phyloP scores from a whole-genome alignment of 169 alveolate species.

The Plasmodium relictum region DNA sequence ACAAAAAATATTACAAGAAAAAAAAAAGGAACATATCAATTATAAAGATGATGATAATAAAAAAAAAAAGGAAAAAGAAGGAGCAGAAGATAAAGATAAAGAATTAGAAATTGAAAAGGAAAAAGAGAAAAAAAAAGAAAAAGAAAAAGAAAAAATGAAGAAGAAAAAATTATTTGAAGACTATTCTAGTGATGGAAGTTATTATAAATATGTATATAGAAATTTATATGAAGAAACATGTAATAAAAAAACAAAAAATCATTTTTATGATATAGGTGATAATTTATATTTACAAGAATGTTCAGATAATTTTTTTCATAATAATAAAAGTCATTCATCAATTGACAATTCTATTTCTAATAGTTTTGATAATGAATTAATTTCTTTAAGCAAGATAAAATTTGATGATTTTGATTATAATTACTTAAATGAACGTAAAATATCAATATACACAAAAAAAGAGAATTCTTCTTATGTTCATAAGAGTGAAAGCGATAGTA shows the following conservation, averaged over 20 bases:
- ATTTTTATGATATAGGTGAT: slow-evolving; percentile 59
- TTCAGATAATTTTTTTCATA: slow-evolving; percentile 70
- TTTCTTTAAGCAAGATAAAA: slow-evolving; percentile 52
- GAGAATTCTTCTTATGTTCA: background rate
- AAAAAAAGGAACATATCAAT: background rate
- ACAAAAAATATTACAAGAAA: slow-evolving; percentile 4
- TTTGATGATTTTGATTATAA: slow-evolving; percentile 75
- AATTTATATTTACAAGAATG: slow-evolving; percentile 71
- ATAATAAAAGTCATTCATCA: slow-evolving; percentile 22
- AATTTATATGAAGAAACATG: slow-evolving; percentile 72
- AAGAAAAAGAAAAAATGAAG: background rate
- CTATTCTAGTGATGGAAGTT: slow-evolving; percentile 76
- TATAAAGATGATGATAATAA: background rate
- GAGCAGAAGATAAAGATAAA: background rate
- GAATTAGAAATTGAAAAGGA: background rate
- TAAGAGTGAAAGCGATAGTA: background rate
- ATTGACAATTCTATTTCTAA: slow-evolving; percentile 36
- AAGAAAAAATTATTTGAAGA: slow-evolving; percentile 49
- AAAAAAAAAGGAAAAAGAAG: background rate
- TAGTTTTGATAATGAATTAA: slow-evolving; percentile 66
- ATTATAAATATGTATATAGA: slow-evolving; percentile 63
- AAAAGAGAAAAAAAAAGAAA: background rate
- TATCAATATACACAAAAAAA: slow-evolving; percentile 12
- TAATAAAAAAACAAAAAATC: slow-evolving; percentile 37
- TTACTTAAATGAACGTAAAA: slow-evolving; percentile 27